A percentile compares a stretch with the other conserved stretches of the same genome.
Conservation (phyloP, 306 rosid species). For the Benincasa hispida region DNA sequence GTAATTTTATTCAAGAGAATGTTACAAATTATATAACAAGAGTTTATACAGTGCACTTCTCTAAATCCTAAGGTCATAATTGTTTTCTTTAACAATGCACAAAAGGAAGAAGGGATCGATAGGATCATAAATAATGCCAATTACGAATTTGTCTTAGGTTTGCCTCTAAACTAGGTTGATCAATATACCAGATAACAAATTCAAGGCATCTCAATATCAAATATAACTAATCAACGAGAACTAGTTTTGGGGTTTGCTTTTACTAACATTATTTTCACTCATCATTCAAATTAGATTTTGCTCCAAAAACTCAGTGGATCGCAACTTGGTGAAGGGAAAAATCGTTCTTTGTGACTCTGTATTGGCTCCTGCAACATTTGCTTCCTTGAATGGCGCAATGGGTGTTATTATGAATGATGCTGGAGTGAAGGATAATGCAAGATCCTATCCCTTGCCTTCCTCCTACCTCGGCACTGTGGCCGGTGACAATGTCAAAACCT, state of each 20-base stretch:
- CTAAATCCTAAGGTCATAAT: no score
- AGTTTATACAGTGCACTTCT: no score
- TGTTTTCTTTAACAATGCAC: no score
- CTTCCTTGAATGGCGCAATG: not conserved
- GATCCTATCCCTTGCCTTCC: constrained; percentile 13
- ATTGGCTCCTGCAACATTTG: not conserved
- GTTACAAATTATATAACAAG: no score
- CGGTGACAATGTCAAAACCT: not conserved
- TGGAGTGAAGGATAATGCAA: not conserved
- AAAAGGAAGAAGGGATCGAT: no score
- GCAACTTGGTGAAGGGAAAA: constrained; percentile 22
- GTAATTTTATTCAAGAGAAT: no score
- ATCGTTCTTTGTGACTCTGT: constrained; percentile 31
- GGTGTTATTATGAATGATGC: constrained; percentile 18
- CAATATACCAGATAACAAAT: no score
- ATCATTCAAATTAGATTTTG: constrained; percentile 13
- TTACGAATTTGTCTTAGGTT: no score
- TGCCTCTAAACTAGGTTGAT: no score
- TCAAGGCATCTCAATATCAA: no score
- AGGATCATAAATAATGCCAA: no score
- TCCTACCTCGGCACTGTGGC: not conserved
- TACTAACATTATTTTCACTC: not conserved
- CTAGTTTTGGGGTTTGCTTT: not conserved
- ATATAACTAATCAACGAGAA: no score
- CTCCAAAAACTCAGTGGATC: not conserved